Base-by-base conservation (phyloP, 1,284 basidiomycete genomes). In the Cryptococcus sp. region DNA sequence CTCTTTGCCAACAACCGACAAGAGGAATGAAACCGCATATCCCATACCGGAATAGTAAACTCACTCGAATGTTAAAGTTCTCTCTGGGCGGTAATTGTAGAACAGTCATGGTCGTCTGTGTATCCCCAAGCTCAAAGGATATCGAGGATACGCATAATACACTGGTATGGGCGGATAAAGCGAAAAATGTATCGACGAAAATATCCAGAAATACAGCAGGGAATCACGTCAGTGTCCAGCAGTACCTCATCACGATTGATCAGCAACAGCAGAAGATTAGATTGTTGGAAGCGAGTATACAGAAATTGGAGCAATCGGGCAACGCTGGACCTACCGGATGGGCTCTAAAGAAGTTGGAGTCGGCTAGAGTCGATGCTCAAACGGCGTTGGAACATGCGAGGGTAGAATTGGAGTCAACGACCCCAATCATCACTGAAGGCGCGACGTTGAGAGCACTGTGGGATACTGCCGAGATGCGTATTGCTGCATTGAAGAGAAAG, bases 71-170 rank as follows among this genome's bases (percentile, higher is more conserved):
- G 49, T 86, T 97, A 69, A 96, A 97, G 76, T 96, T 95, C 79
- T 94, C 93, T 0, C 84, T 97, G 38, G 93, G 93, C 0, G 94
- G 94, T 13, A 97, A 97, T 76, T 98, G 94, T 82, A 90, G 94
- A 77, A 98, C 94, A 0, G 91, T 95, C 70, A 94, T 95, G 91
- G 91, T 97, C 60, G 94, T 97, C 56, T 97, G 94, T 74, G 82
- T 98, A 52, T 92, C 92, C 2, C 94, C 94, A 1, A 91, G 91
- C 14, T 94, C 91, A 42, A 83, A 84, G 35, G 92, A 98, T 76
- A 95, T 96, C 70, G 94, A 97, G 71, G 94, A 98, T 73, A 97
- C 94, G 33, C 90, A 95, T 73, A 98, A 98, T 73, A 96, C 94
- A 0, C 86, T 98, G 46, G 81, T 94, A 55, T 98, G 96, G 74